Base-by-base conservation (phyloP, 257 asterid genomes). In the Haberlea rhodopensis region DNA sequence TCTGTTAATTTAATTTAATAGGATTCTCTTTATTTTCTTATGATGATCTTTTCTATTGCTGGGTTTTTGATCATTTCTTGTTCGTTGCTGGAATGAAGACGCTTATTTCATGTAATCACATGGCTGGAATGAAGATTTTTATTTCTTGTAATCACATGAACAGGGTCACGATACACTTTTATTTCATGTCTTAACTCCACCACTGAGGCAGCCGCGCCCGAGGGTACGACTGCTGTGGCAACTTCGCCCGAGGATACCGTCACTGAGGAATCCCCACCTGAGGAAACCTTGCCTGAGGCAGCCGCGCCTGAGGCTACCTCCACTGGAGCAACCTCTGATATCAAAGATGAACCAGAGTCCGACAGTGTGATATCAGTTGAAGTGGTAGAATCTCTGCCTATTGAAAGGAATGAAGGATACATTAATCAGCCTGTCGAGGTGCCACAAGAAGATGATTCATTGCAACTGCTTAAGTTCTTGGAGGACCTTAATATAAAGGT, bases 401-500 rank as follows among this genome's bases (percentile, higher is more conserved):
- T n/a, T 66, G 77, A 74, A 21, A 75, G 8, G 46, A 70, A 54
- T 11, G 77, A 63, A 24, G 55, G 22, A 58, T 24, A 55, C 19
- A 69, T 25, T 40, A 53, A 31, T 67, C 75, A 67, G 71, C 45
- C 23, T 5, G 54, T 53, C 63, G 84, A 57, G 68, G 53, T 55
- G 22, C 70, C 71, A 10, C 69, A 68, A 57, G 77, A 71, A 48
- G 84, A 73, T 43, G 55, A 65, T 46, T 48, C 68, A 13, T 71
- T 53, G 24, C 76, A 73, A 67, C 31, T 71, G 22, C 45, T 69
- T 6, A 73, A 82, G 72, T 71, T 82, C 59, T 55, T 74, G 71
- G 84, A 79, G 63, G 78, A 76, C 28, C 57, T 76, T 20, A 68
- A 82, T 56, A 3, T 78, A 65, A 75, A 76, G 87, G 87, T 80